These are phyloP conservation scores for Globisporangium uncinulatum DNA, from an alignment of 352 stramenopile species.

Conservation along the genomic window DNA sequence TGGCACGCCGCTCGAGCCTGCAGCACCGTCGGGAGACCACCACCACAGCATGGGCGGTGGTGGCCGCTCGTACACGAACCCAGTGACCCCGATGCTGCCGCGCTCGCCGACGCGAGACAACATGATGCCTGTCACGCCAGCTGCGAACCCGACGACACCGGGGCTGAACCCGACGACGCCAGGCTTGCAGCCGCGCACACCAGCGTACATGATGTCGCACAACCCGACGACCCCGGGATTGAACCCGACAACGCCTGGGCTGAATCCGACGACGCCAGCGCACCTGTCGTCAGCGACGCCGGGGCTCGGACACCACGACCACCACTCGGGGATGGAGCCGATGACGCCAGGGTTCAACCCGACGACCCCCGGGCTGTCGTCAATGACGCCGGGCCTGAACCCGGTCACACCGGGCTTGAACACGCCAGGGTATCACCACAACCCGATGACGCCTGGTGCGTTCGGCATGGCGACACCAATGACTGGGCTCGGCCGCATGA, in stretches of 20 bases:
- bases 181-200: constrained; percentile 67
- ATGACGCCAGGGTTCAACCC: constrained; percentile 87
- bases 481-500: constrained; percentile 54
- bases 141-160: constrained; percentile 66
- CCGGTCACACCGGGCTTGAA: constrained; percentile 77
- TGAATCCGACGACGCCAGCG: constrained; percentile 70
- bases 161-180: constrained; percentile 80
- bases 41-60: constrained; percentile 39
- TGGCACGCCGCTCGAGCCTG: constrained; percentile 72
- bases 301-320: constrained; percentile 51
- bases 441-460: constrained; percentile 83
- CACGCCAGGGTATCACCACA: constrained; percentile 80
- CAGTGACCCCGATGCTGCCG: constrained; percentile 46
- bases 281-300: constrained; percentile 68
- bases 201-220: constrained; percentile 72
- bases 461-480: constrained; percentile 70
- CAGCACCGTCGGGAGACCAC: constrained; percentile 51
- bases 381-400: constrained; percentile 79
- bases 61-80: constrained; percentile 43
- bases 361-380: constrained; percentile 71
- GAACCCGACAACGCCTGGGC: constrained; percentile 71
- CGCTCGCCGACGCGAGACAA: constrained; percentile 58
- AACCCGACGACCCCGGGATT: constrained; percentile 76
- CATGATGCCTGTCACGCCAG: constrained; percentile 65
- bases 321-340: constrained; percentile 70